A percentile compares a stretch with the other conserved stretches of the same genome.
phyloP scores from a whole-genome alignment of 2,329 filamentous ascomycete genomes.

The Aspergillus melleus region DNA sequence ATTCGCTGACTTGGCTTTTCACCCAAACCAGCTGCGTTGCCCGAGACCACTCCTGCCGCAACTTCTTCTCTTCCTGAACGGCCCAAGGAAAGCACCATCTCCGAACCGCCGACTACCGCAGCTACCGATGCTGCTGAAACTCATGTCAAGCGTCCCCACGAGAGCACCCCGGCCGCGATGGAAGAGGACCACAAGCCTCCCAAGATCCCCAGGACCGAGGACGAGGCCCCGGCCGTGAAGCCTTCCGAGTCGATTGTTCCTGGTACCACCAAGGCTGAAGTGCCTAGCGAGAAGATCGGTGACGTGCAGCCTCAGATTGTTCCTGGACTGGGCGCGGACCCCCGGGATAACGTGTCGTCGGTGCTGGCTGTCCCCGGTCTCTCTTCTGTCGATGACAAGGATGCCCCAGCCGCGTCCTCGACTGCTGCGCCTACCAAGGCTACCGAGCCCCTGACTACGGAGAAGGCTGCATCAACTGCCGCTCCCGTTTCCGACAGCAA shows the following conservation, averaged over 20 bases:
- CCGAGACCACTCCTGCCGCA: constrained; percentile 10
- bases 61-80: constrained; percentile 20
- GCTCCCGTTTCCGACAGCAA: constrained; percentile 15
- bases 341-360: constrained; percentile 13
- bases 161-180: constrained; percentile 31
- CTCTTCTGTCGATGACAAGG: constrained; percentile 9
- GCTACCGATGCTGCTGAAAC: constrained; percentile 19
- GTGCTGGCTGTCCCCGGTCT: constrained; percentile 17
- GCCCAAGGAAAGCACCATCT: constrained; percentile 16
- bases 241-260: constrained; percentile 1
- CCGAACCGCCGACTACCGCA: constrained; percentile 5
- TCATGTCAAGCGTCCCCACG: constrained; percentile 38
- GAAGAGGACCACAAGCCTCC: constrained; percentile 34
- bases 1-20: not conserved
- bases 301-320: constrained; percentile 21
- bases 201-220: constrained; percentile 38
- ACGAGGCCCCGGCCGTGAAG: constrained; percentile 7
- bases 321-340: constrained; percentile 21
- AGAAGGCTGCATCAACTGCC: constrained; percentile 9
- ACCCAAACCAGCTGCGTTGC: constrained; percentile 3
- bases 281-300: constrained; percentile 3
- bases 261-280: not conserved
- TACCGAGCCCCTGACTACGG: constrained; percentile 3
- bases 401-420: not conserved
- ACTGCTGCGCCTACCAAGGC: not conserved